A percentile compares a stretch with the other conserved stretches of the same genome.
Conservation (phyloP, 129 eudicot species). For the Escallonia rubra region DNA sequence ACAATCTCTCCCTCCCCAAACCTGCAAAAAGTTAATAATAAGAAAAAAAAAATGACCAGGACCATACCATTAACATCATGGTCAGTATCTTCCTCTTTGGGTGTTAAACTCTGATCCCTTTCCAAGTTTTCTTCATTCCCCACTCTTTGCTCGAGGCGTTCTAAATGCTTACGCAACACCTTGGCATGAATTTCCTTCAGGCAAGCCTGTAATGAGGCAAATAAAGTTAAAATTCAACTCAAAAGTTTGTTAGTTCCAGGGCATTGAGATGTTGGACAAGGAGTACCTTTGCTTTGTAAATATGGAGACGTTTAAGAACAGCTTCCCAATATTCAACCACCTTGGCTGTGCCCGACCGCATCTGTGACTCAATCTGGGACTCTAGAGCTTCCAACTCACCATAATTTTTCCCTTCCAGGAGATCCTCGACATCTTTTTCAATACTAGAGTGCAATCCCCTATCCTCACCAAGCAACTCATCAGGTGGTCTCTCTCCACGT, state of each 20-base stretch:
- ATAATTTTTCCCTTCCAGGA: constrained; percentile 67
- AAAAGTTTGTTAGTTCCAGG: background rate
- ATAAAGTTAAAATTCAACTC: background rate
- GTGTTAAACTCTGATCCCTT: constrained; percentile 22
- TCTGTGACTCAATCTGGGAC: constrained; percentile 42
- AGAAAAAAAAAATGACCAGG: no score
- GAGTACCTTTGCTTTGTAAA: constrained; percentile 48
- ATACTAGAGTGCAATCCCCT: constrained; percentile 89
- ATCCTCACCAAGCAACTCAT: constrained; percentile 88
- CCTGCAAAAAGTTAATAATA: no score
- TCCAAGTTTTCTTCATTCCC: constrained; percentile 33
- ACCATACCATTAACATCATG: no score
- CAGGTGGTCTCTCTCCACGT: constrained; percentile 90
- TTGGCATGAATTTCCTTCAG: no score
- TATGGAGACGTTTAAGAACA: constrained; percentile 48
- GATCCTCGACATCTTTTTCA: constrained; percentile 74
- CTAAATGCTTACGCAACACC: constrained; percentile 34
- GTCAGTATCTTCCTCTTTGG: no score
- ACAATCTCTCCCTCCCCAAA: background rate
- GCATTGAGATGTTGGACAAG: no score
- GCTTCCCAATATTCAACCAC: constrained; percentile 61
- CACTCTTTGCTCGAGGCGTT: constrained; percentile 55
- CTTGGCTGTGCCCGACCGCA: constrained; percentile 54
- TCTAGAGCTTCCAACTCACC: constrained; percentile 41
- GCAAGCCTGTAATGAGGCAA: background rate